A percentile compares a stretch with the other conserved stretches of the same genome.
These are phyloP conservation scores for Naumovozyma castellii DNA, from an alignment of 805 yeast species.

Conservation along the genomic window DNA sequence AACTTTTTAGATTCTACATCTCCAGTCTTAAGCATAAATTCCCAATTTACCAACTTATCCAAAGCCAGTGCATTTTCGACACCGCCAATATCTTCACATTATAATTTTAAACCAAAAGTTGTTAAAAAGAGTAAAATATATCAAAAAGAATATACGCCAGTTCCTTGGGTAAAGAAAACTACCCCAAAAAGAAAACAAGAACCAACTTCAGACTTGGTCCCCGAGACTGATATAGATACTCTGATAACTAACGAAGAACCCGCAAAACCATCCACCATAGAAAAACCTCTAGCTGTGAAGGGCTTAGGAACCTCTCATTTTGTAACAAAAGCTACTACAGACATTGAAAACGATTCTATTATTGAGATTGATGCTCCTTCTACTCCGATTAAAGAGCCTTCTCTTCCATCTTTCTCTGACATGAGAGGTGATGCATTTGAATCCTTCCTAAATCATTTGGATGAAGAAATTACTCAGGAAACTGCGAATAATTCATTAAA, in stretches of 20 bases:
- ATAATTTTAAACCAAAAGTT: conserved; percentile 22
- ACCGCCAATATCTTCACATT: conserved; percentile 3
- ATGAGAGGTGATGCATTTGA: not conserved
- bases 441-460: conserved; percentile 5
- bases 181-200: no score
- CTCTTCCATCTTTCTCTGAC: conserved; percentile 3
- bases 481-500: not conserved
- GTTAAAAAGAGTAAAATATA: conserved; percentile 9
- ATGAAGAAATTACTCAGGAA: not conserved
- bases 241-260: no score
- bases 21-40: conserved; percentile 18
- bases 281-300: no score
- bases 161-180: no score
- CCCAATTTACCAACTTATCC: conserved; percentile 21
- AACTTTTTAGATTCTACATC: conserved; percentile 8
- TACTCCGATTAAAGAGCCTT: no score
- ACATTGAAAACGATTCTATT: no score
- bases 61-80: conserved; percentile 12
- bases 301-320: no score
- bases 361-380: no score
- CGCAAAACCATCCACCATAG: no score
- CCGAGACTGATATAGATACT: no score
- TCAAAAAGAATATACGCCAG: conserved; percentile 2
- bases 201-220: no score
- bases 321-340: no score